Base-by-base conservation (phyloP, 116 monocot species). In the Trichopus zeylanicus region DNA sequence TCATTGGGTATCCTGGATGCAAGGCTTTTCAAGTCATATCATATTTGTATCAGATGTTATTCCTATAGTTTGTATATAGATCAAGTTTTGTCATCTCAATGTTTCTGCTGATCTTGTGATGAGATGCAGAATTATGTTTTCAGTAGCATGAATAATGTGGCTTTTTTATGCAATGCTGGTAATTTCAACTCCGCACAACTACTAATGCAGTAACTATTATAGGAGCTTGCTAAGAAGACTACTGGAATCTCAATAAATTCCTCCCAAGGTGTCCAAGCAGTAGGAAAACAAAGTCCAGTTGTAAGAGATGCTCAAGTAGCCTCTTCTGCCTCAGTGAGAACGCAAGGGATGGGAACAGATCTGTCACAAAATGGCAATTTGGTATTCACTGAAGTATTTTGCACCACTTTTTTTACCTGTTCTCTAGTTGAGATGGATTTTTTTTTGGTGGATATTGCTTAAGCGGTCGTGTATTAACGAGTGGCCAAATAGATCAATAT, bases 211-310 rank as follows among this genome's bases (percentile, higher is more conserved):
- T 15, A 12, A 1, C 12, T 42, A 13, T 16, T 42, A 13, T 59
- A 69, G 69, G 69, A 61, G 53, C 52, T 61, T 42, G 52, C 38
- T 7, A 60, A 60, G 29, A 60, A 52, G 38, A 42, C 29, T 53
- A 54, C 60, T 23, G 69, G 42, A 24, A 5, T 54, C 15, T 46
- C 31, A 29, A 60, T 61, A 54, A 46, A 6, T 16, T 53, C 59
- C 21, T 15, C 12, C 61, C 37, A 33, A 52, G 63, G 39, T 24
- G 42, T 42, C 25, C 34, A 60, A 27, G 48, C 6, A 25, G 46
- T 13, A 16, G 56, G 28, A 2, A 56, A 22, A 56, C 26, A 29
- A 48, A 31, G 48, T 13, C 13, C 29, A 22, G 42, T 15, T n/a
- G 32, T 16, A 53, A 61, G 42, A 54, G 52, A 39, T 31, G 56